Evolutionary conservation across 192 early-diverging fungal genomes (phyloP).

Genomic region (Coemansia reversa): DNA sequence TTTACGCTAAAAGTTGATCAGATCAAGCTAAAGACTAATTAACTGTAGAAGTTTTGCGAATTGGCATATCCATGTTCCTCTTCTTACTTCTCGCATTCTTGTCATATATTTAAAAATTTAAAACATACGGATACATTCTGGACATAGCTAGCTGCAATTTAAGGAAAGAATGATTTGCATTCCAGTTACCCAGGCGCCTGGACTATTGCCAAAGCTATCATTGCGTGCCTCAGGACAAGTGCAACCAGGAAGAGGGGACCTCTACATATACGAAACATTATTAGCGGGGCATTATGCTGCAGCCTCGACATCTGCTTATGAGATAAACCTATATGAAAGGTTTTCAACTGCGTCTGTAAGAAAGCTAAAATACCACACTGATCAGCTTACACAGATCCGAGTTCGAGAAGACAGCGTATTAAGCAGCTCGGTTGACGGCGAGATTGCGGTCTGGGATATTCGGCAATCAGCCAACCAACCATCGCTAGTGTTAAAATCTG

Average conservation of each 20-base stretch:
- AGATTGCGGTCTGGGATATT: conserved; percentile 69
- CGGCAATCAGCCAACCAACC: conserved; percentile 42
- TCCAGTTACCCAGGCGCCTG: conserved; percentile 31
- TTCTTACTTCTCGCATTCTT: too few relatives aligned
- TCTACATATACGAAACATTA: conserved; percentile 45
- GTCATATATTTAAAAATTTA: too few relatives aligned
- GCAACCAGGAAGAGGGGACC: conserved; percentile 14
- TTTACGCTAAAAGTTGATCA: too few relatives aligned
- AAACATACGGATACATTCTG: too few relatives aligned
- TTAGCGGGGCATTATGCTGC: conserved; percentile 29
- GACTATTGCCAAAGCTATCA: conserved; percentile 34
- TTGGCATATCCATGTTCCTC: too few relatives aligned
- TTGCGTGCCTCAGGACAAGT: conserved; percentile 8
- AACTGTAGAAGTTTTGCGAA: too few relatives aligned
- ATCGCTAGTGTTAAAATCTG: conserved; percentile 26
- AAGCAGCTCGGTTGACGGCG: conserved; percentile 64
- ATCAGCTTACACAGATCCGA: conserved; percentile 65
- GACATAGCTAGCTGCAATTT: neutral
- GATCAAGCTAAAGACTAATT: too few relatives aligned
- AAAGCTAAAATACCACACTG: conserved; percentile 57
- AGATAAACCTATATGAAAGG: conserved; percentile 67
- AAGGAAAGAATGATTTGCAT: conserved; percentile 27
- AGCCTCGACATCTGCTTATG: conserved; percentile 59
- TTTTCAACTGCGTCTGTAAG: conserved; percentile 49
- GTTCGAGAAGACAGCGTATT: conserved; percentile 54